Conservation (phyloP, 1,284 basidiomycete species). For the Boletus calvinii region DNA sequence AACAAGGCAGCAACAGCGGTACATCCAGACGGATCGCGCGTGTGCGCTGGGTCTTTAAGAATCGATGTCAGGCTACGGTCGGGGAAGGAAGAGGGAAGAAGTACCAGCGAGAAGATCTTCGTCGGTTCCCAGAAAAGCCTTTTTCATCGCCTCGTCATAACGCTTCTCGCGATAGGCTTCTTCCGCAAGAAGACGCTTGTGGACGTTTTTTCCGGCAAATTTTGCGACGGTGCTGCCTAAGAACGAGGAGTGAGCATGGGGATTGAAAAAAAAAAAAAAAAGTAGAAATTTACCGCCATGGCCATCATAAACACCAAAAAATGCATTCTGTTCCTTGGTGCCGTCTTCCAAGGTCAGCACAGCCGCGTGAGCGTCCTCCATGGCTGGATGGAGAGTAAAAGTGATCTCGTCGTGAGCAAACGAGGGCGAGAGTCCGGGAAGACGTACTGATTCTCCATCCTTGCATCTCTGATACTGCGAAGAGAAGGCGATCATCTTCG, state of each 20-base stretch:
- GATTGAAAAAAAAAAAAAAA: conserved; percentile 2
- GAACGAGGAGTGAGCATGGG: conserved; percentile 11
- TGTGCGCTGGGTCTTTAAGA: conserved; percentile 74
- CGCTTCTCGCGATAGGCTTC: conserved; percentile 70
- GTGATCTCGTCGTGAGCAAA: conserved; percentile 1
- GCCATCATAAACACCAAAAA: conserved; percentile 98
- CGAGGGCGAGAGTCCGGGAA: neutral
- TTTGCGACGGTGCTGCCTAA: conserved; percentile 86
- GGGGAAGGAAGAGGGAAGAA: conserved; percentile 23
- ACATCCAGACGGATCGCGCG: conserved; percentile 93
- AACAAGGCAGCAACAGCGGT: conserved; percentile 91
- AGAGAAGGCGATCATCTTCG: conserved; percentile 76
- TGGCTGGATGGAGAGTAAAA: conserved; percentile 52
- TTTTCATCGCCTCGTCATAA: conserved; percentile 81
- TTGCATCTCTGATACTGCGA: conserved; percentile 95
- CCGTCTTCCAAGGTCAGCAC: conserved; percentile 66
- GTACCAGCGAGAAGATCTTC: conserved; percentile 88
- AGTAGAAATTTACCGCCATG: conserved; percentile 88
- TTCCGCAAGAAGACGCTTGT: conserved; percentile 75
- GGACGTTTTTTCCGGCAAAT: conserved; percentile 89
- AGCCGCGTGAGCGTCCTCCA: conserved; percentile 97
- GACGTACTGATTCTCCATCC: conserved; percentile 96
- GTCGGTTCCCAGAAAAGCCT: conserved; percentile 91
- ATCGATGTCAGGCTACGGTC: neutral
- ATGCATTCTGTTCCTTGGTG: conserved; percentile 60